A percentile compares a stretch with the other conserved stretches of the same genome.
These are phyloP conservation scores for Zymoseptoria tritici DNA, from an alignment of 2,329 filamentous ascomycete genomes.

Conservation along the genomic window DNA sequence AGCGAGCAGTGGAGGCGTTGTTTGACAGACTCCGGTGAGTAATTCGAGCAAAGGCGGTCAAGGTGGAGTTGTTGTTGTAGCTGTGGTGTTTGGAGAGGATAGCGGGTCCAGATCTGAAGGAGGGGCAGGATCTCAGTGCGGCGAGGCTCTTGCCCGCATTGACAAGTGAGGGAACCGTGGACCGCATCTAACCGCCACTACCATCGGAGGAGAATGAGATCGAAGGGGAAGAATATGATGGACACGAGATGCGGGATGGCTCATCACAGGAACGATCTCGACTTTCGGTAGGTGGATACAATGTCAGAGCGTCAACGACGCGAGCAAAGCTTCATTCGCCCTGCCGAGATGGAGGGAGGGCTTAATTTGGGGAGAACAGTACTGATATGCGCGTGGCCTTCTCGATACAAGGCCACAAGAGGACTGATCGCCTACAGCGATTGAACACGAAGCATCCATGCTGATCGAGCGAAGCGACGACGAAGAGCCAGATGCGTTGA, in stretches of 20 bases:
- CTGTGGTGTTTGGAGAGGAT: background rate
- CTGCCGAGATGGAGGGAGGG: background rate
- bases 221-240: background rate
- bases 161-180: background rate
- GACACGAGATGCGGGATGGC: background rate
- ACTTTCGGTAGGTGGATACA: background rate
- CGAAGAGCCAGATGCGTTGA: no score
- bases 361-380: background rate
- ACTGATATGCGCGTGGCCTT: no score
- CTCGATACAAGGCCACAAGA: no score
- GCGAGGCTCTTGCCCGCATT: background rate
- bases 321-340: background rate
- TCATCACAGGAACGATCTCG: background rate
- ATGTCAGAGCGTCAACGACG: background rate
- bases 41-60: background rate
- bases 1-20: background rate
- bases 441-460: no score
- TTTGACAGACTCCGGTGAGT: background rate
- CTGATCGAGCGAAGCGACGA: no score
- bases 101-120: constrained; percentile 2
- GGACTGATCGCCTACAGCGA: no score
- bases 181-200: background rate
- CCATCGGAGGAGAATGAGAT: background rate
- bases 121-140: constrained; percentile 1
- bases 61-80: constrained; percentile 1